Percentiles rank a stretch among this genome's conserved stretches.
Evolutionary conservation across 352 stramenopile species (phyloP).

Genomic region (Phytophthora litchii): DNA sequence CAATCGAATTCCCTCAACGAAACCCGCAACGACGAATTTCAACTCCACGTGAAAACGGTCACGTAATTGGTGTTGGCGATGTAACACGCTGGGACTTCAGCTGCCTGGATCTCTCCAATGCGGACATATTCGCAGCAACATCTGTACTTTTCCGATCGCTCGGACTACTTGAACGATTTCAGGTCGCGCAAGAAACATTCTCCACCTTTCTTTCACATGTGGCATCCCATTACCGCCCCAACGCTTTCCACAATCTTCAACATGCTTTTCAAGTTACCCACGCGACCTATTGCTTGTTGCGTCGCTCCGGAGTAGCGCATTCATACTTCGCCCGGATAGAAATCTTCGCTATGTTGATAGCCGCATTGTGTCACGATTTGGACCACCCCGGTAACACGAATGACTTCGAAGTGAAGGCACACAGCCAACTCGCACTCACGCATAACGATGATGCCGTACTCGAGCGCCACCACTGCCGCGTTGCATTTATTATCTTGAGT

Average conservation of each 20-base stretch:
- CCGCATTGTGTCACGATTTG: constrained; percentile 73
- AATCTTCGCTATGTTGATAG: constrained; percentile 59
- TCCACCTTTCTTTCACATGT: constrained; percentile 64
- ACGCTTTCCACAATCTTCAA: constrained; percentile 81
- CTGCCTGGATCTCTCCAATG: constrained; percentile 56
- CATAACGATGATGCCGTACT: constrained; percentile 87
- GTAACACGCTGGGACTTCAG: constrained; percentile 61
- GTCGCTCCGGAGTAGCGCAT: constrained; percentile 38
- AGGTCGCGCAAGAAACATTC: constrained; percentile 56
- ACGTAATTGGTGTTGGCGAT: constrained; percentile 52
- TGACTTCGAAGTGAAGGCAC: constrained; percentile 78
- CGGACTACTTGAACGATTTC: constrained; percentile 59
- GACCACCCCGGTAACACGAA: constrained; percentile 87
- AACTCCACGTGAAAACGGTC: constrained; percentile 21
- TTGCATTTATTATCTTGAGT: constrained; percentile 75
- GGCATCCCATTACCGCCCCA: constrained; percentile 61
- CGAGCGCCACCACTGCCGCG: constrained; percentile 80
- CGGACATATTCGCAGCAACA: constrained; percentile 53
- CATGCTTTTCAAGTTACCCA: constrained; percentile 79
- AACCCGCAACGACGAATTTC: constrained; percentile 26
- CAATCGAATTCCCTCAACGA: constrained; percentile 18
- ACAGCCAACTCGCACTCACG: constrained; percentile 73
- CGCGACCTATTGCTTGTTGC: constrained; percentile 53
- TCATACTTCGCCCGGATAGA: constrained; percentile 55
- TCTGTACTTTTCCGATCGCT: constrained; percentile 63